Evolutionary conservation across 2,329 filamentous ascomycete genomes (phyloP), one percentile per base, ranked within the genome.

Genomic region (Botrytis porri): DNA sequence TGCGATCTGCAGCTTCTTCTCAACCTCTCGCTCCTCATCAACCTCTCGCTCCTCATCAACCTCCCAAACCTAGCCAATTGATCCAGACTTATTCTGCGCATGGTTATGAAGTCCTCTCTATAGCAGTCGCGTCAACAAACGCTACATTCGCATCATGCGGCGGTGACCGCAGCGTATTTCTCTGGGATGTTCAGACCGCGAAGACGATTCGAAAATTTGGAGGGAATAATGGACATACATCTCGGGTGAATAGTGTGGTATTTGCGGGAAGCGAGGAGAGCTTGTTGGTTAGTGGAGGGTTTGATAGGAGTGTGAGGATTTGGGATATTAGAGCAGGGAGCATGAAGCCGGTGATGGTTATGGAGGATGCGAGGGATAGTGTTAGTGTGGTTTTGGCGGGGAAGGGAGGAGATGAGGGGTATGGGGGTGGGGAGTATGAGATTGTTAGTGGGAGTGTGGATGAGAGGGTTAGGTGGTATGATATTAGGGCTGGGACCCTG

Each of bases 1-100:
- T 85, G 69, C 86, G 88, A 69, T 85, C 75, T 85, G 88, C 70
- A 85, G 80, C 79, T 20, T 77, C 80, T 0, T 75, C 79, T 72
- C 81, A 81, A 70, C 81, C 81, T 80, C 84, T 75, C 75, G 83
- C 75, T 80, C 83, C 76, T 80, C 70, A 72, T 20, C 78, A 78
- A 80, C 81, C 80, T 81, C 82, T 77, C 80, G 83, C 75, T 80
- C 83, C 76, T 80, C 70, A 72, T 20, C 78, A 78, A 80, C 81
- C 80, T 81, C 82, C 77, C 80, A 82, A 80, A 80, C 81, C 72
- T 74, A 81, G 60, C 72, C 78, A 82, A 77, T 90, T 96, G 5
- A 93, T 99, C 80, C 95, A 98, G 83, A 93, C 90, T 51, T 99
- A 97, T 84, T 85, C 90, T 51, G 93, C 93, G 3, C 96, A 99